These are phyloP conservation scores for Dictyostelium discoideum DNA, from an alignment of 78 protist species.

Conservation along the genomic window DNA sequence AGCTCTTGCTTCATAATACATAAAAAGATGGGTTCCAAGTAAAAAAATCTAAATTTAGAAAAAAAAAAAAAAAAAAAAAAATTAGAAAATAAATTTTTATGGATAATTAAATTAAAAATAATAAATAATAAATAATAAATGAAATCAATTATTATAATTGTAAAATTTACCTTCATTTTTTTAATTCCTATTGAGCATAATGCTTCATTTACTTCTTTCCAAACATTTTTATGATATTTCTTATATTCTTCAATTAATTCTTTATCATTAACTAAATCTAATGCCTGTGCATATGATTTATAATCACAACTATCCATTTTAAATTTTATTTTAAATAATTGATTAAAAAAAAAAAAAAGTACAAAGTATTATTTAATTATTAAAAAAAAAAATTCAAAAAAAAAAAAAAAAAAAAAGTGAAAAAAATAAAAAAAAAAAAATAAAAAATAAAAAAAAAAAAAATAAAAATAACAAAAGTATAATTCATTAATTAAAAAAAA, in stretches of 20 bases:
- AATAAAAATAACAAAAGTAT: too few relatives aligned
- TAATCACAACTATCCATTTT: neutral
- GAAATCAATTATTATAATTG: too few relatives aligned
- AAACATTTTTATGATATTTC: constrained; percentile 49
- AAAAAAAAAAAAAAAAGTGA: too few relatives aligned
- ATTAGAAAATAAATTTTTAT: neutral
- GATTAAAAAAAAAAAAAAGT: too few relatives aligned
- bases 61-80: neutral
- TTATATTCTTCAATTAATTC: constrained; percentile 60
- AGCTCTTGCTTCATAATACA: constrained; percentile 54
- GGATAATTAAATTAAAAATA: too few relatives aligned
- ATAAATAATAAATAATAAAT: too few relatives aligned
- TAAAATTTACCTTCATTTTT: constrained; percentile 30
- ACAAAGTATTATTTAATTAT: too few relatives aligned
- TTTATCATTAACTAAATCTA: constrained; percentile 56
- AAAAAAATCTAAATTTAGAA: constrained; percentile 12
- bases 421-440: too few relatives aligned
- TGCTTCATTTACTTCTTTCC: constrained; percentile 66
- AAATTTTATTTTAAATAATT: neutral
- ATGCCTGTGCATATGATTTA: constrained; percentile 71
- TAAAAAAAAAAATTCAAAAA: too few relatives aligned
- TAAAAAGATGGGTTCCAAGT: constrained; percentile 44
- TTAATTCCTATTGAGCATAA: constrained; percentile 22
- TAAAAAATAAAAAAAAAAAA: too few relatives aligned
- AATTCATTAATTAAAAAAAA: too few relatives aligned